Conservation (phyloP, 805 yeast genomes). For the Sungouiozyma ichnusensis region DNA sequence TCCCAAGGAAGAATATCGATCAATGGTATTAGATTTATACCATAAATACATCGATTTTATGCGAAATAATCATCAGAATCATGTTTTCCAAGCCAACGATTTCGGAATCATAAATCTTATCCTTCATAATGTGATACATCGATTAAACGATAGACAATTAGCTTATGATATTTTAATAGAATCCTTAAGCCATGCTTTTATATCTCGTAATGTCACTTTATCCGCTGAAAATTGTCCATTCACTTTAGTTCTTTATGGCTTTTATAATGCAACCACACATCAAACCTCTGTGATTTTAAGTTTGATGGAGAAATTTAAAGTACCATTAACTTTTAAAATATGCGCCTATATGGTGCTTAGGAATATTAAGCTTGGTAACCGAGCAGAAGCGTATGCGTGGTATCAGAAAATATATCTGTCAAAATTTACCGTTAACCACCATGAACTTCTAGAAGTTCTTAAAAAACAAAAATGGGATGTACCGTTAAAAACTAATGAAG, state of each 20-base stretch:
- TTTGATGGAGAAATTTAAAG: conserved; percentile 15
- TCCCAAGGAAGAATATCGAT: conserved; percentile 8
- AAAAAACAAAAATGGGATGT: conserved; percentile 17
- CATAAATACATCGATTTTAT: conserved; percentile 1
- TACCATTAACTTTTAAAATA: conserved; percentile 19
- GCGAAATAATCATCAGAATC: background rate
- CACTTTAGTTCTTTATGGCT: conserved; percentile 17
- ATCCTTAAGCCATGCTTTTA: conserved; percentile 11
- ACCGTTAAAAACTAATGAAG: conserved; percentile 12
- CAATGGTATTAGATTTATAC: conserved; percentile 1
- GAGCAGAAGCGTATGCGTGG: conserved; percentile 21
- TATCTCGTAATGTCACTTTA: conserved; percentile 5
- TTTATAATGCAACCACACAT: conserved; percentile 8
- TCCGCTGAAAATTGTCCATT: conserved; percentile 16
- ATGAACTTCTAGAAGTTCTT: conserved; percentile 10
- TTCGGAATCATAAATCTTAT: conserved; percentile 17
- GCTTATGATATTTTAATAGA: conserved; percentile 18
- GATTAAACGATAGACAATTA: conserved; percentile 13
- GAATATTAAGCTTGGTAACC: conserved; percentile 9
- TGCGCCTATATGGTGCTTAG: conserved; percentile 20
- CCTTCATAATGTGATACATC: conserved; percentile 11
- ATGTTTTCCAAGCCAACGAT: conserved; percentile 9
- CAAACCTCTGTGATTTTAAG: conserved; percentile 13
- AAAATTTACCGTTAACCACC: conserved; percentile 17
- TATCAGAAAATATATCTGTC: conserved; percentile 17